A percentile compares a stretch with the other conserved stretches of the same genome.
phyloP scores from a whole-genome alignment of 2,329 filamentous ascomycete genomes.

The Pseudogymnoascus sp. region DNA sequence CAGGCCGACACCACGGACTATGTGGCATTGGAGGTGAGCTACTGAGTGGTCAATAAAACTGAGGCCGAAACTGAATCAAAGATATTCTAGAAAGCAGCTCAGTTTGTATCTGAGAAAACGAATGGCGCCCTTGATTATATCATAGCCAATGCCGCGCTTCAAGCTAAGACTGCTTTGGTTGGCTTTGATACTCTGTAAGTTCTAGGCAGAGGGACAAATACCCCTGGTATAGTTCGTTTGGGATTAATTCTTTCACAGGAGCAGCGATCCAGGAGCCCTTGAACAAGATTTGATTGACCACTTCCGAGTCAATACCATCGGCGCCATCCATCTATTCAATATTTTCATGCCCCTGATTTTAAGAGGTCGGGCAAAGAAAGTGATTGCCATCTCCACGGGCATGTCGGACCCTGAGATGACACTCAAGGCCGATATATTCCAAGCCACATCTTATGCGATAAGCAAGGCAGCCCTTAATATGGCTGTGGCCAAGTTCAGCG shows the following conservation, averaged over 20 bases:
- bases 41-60: constrained; percentile 11
- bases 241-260: constrained; percentile 16
- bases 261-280: constrained; percentile 26
- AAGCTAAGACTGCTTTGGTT: constrained; percentile 25
- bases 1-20: constrained; percentile 16
- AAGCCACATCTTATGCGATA: constrained; percentile 37
- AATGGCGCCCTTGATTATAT: constrained; percentile 42
- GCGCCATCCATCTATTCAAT: constrained; percentile 45
- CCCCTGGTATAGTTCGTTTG: constrained; percentile 9
- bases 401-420: constrained; percentile 39
- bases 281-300: constrained; percentile 28
- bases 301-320: constrained; percentile 44
- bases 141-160: constrained; percentile 42
- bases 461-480: constrained; percentile 48
- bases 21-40: constrained; percentile 17
- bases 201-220: constrained; percentile 2
- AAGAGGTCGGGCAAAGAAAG: constrained; percentile 45
- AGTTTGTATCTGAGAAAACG: constrained; percentile 28
- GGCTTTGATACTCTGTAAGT: constrained; percentile 35
- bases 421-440: constrained; percentile 31
- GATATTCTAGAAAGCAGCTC: constrained; percentile 18
- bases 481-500: constrained; percentile 46
- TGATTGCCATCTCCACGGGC: constrained; percentile 43
- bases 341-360: constrained; percentile 45
- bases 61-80: constrained; percentile 14